These are phyloP conservation scores for Paramecium biaurelia DNA, from an alignment of 73 alveolate species.

Conservation along the genomic window DNA sequence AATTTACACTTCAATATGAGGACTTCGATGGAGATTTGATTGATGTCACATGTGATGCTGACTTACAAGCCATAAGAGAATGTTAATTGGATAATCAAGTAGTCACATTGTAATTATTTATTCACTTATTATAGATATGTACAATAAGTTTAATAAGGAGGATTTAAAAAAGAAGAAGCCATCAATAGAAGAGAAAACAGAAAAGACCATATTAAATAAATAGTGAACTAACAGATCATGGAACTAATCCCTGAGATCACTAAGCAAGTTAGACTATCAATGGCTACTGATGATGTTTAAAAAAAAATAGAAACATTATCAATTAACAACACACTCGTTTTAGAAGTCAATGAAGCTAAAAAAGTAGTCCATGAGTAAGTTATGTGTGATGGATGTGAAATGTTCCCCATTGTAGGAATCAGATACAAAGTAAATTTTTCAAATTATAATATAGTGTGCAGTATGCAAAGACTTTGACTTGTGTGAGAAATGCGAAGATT, in stretches of 20 bases:
- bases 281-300: background rate
- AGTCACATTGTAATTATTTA: background rate
- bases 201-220: background rate
- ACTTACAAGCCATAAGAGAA: background rate
- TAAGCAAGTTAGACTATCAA: background rate
- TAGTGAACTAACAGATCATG: background rate
- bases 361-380: slow-evolving; percentile 72
- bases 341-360: background rate
- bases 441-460: slow-evolving; percentile 62
- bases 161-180: background rate
- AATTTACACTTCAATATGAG: background rate
- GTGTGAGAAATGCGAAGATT: slow-evolving; percentile 89
- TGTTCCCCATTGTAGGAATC: slow-evolving; percentile 75
- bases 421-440: slow-evolving; percentile 71
- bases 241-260: background rate
- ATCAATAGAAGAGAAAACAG: background rate
- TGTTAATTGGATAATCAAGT: background rate
- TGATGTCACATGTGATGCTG: slow-evolving; percentile 49
- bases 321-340: background rate
- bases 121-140: background rate
- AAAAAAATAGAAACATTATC: background rate
- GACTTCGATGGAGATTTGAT: slow-evolving; percentile 49
- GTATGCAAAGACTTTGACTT: slow-evolving; percentile 85
- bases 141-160: background rate
- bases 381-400: slow-evolving; percentile 86